Evolutionary conservation across 208 protist genomes (phyloP).

Genomic region (Porcisia hertigi): DNA sequence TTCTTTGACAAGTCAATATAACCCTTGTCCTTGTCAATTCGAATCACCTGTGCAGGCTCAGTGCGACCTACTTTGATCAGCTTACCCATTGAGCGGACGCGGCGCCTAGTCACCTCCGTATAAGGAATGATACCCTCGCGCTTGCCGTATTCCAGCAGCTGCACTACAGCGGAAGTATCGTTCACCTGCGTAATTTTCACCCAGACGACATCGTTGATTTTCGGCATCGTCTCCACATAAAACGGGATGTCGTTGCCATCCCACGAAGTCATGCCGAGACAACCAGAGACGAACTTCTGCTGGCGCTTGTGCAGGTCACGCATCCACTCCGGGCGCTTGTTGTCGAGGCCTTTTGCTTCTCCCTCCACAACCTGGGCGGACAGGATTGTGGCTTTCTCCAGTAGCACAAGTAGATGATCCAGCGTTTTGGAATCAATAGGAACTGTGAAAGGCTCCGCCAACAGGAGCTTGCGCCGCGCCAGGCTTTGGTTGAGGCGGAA

Average conservation of each 20-base stretch:
- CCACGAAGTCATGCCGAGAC: constrained; percentile 77
- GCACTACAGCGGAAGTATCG: constrained; percentile 93
- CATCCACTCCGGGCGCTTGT: constrained; percentile 71
- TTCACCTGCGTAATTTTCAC: constrained; percentile 95
- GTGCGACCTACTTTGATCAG: constrained; percentile 97
- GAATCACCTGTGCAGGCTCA: constrained; percentile 97
- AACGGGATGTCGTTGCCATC: constrained; percentile 75
- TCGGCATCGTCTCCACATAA: constrained; percentile 87
- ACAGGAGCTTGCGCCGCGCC: constrained; percentile 55
- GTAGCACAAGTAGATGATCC: constrained; percentile 54
- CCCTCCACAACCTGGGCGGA: constrained; percentile 56
- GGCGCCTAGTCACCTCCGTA: constrained; percentile 96
- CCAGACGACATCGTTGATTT: constrained; percentile 97
- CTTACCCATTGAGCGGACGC: constrained; percentile 99
- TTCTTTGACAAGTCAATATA: constrained; percentile 99
- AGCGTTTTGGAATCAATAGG: constrained; percentile 56
- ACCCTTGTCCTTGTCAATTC: constrained; percentile 98
- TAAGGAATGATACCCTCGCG: constrained; percentile 99
- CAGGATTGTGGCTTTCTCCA: constrained; percentile 83
- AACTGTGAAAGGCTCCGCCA: constrained; percentile 68
- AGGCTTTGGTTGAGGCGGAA: constrained; percentile 67
- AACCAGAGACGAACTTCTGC: constrained; percentile 75
- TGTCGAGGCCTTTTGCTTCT: constrained; percentile 41
- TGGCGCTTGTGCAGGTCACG: constrained; percentile 74
- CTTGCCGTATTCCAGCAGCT: constrained; percentile 98